These are phyloP conservation scores for Hypoxylon rickii DNA, from an alignment of 495 filamentous ascomycete genomes.

Conservation along the genomic window DNA sequence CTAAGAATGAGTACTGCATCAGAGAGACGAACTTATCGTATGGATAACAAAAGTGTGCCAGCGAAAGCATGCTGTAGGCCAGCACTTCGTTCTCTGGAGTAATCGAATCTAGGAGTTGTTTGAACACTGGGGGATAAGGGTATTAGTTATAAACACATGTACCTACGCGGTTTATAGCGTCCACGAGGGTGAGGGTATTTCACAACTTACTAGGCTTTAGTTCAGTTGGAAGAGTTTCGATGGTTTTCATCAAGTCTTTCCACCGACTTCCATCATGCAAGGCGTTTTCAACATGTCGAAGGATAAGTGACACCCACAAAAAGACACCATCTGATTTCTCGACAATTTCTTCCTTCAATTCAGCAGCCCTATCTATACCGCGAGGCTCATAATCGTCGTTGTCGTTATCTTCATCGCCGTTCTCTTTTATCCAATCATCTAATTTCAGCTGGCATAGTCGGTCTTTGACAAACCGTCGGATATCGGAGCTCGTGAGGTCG, in stretches of 20 bases:
- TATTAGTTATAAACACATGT: not conserved
- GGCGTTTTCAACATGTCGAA: constrained; percentile 25
- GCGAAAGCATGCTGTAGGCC: constrained; percentile 21
- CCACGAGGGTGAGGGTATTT: not conserved
- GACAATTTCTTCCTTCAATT: constrained; percentile 30
- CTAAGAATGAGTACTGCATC: constrained; percentile 27
- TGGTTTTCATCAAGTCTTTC: constrained; percentile 15
- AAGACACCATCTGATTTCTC: constrained; percentile 42
- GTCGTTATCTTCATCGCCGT: not conserved
- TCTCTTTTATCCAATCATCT: constrained; percentile 3
- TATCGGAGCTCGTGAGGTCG: constrained; percentile 21
- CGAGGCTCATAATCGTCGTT: not conserved
- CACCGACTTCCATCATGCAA: constrained; percentile 26
- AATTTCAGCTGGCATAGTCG: constrained; percentile 32
- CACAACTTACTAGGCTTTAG: constrained; percentile 19
- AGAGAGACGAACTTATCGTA: not conserved
- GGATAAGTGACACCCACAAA: constrained; percentile 39
- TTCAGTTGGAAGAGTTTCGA: constrained; percentile 22
- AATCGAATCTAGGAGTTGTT: constrained; percentile 21
- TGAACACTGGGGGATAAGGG: constrained; percentile 4
- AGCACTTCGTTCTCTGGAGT: constrained; percentile 5
- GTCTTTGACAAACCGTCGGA: constrained; percentile 21
- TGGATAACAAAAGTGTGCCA: constrained; percentile 1
- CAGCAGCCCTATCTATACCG: not conserved
- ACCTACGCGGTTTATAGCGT: not conserved